A percentile compares a stretch with the other conserved stretches of the same genome.
These are phyloP conservation scores for Argentina anserina DNA, from an alignment of 306 rosid genomes.

Conservation along the genomic window DNA sequence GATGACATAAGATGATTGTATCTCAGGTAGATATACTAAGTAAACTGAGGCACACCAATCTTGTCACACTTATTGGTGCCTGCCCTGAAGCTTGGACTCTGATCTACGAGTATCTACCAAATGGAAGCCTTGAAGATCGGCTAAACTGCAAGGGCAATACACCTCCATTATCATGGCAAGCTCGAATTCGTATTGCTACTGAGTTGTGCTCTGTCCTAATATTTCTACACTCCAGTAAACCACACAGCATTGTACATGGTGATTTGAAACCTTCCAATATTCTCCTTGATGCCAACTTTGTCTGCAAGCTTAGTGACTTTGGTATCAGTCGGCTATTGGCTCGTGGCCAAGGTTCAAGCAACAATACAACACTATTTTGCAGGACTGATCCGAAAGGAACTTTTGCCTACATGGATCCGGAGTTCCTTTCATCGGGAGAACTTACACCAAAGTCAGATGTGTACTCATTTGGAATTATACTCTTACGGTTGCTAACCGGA, in stretches of 20 bases:
- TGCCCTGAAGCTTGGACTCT: constrained; percentile 65
- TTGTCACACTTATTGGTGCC: constrained; percentile 74
- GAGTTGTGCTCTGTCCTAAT: constrained; percentile 79
- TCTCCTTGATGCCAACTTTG: constrained; percentile 67
- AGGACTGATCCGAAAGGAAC: constrained; percentile 67
- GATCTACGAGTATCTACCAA: constrained; percentile 76
- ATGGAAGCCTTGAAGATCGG: constrained; percentile 90
- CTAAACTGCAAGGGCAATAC: constrained; percentile 61
- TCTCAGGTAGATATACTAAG: constrained; percentile 72
- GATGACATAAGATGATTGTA: constrained; percentile 12
- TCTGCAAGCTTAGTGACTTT: constrained; percentile 77
- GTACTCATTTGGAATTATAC: constrained; percentile 83
- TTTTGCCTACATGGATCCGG: constrained; percentile 73
- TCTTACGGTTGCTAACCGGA: constrained; percentile 65
- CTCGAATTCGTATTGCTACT: constrained; percentile 60
- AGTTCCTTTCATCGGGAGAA: constrained; percentile 63
- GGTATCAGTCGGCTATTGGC: constrained; percentile 59
- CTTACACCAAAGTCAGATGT: constrained; percentile 78
- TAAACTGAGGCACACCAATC: constrained; percentile 78
- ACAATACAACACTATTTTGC: constrained; percentile 39
- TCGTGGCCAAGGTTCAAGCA: constrained; percentile 32
- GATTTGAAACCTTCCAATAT: constrained; percentile 80
- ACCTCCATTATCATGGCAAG: constrained; percentile 81
- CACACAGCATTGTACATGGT: constrained; percentile 75
- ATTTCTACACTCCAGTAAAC: constrained; percentile 79